Evolutionary conservation across 139 green algal species (phyloP), one percentile per base, ranked within the genome.

Genomic region (Zygnema circumcarinatum): DNA sequence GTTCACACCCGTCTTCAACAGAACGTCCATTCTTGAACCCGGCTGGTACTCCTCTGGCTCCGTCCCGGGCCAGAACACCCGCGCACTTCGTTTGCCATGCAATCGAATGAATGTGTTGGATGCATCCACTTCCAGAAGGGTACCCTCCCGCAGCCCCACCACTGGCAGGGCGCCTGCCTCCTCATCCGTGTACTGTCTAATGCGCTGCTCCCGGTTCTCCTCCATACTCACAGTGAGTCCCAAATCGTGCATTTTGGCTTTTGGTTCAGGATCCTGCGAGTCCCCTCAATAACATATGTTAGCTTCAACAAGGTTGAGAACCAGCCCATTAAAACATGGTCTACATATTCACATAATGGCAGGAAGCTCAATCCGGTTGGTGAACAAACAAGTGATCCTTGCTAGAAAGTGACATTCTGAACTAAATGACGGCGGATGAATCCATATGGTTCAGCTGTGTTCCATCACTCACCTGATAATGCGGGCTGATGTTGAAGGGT

Each of bases 401-500:
- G n/a, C n/a, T n/a, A n/a, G n/a, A n/a, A n/a, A n/a, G n/a, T n/a
- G n/a, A n/a, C n/a, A n/a, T n/a, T n/a, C n/a, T n/a, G n/a, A n/a
- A n/a, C n/a, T n/a, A n/a, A n/a, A n/a, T n/a, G n/a, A n/a, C n/a
- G n/a, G n/a, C n/a, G n/a, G n/a, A n/a, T n/a, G n/a, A n/a, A n/a
- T n/a, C n/a, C n/a, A n/a, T n/a, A n/a, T n/a, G n/a, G n/a, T n/a
- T n/a, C n/a, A n/a, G n/a, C n/a, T n/a, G n/a, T n/a, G n/a, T n/a
- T n/a, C n/a, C n/a, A 62, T 62, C 35, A 36, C 69, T 78, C 35
- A 78, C 69, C 35, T 38, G 33, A 86, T 86, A 86, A 41, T 86
- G 79, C 67, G 79, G 79, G 67, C 79, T 86, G 79, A 86, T 86
- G 79, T 86, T 86, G 40, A 86, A 86, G 16, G 79, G 79, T 16